Percentiles rank a stretch among this genome's conserved stretches.
These are phyloP conservation scores for Raddia distichophylla DNA, from an alignment of 176 grass and related monocot genomes.

Conservation along the genomic window DNA sequence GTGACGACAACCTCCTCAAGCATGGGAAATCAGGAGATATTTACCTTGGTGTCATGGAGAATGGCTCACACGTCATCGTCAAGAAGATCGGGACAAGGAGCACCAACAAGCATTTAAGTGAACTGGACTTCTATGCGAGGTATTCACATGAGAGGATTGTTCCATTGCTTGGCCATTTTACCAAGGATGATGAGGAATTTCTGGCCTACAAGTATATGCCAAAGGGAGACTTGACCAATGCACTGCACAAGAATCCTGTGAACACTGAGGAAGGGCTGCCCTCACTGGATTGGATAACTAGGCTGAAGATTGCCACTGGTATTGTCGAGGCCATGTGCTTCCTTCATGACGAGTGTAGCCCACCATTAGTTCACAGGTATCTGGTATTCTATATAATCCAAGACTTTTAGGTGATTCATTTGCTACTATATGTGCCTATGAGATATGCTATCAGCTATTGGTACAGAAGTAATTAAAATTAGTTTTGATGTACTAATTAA, in stretches of 20 bases:
- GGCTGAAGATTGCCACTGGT: constrained; percentile 86
- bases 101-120: constrained; percentile 33
- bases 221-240: constrained; percentile 69
- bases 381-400: constrained; percentile 21
- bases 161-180: constrained; percentile 63
- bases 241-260: constrained; percentile 69
- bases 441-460: constrained; percentile 26
- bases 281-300: constrained; percentile 96
- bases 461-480: neutral
- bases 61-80: constrained; percentile 60
- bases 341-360: constrained; percentile 86
- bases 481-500: neutral
- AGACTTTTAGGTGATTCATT: constrained; percentile 22
- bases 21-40: constrained; percentile 79
- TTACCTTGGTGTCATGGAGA: constrained; percentile 73
- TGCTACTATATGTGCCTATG: neutral
- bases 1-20: constrained; percentile 62
- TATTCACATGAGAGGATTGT: constrained; percentile 61
- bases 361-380: constrained; percentile 90
- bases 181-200: constrained; percentile 55
- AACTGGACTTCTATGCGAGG: constrained; percentile 63
- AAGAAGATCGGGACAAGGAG: constrained; percentile 63
- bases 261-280: constrained; percentile 54
- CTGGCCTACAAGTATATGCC: constrained; percentile 83
- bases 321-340: constrained; percentile 88